Evolutionary conservation across 345 rosid genomes (phyloP).

Genomic region (Gossypium anomalum): DNA sequence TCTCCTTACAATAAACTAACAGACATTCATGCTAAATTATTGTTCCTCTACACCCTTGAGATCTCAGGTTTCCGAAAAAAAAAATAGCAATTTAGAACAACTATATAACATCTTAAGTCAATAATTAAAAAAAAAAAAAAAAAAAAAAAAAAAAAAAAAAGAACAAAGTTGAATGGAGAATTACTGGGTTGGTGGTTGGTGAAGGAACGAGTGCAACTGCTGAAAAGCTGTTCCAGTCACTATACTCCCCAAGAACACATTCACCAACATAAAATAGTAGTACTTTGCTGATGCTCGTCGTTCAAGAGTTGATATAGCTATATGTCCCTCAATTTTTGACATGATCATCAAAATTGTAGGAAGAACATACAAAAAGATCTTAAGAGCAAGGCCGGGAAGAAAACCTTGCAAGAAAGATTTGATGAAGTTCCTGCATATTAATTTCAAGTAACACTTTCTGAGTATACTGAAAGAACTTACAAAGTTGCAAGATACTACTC

Average conservation of each 20-base stretch:
- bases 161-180: slow-evolving; percentile 10
- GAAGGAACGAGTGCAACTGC: slow-evolving; percentile 85
- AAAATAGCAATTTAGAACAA: background rate
- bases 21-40: background rate
- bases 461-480: background rate
- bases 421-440: slow-evolving; percentile 64
- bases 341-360: slow-evolving; percentile 72
- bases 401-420: slow-evolving; percentile 98
- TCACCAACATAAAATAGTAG: slow-evolving; percentile 93
- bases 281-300: slow-evolving; percentile 83
- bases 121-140: background rate
- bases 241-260: slow-evolving; percentile 95
- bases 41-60: background rate
- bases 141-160: background rate
- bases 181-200: slow-evolving; percentile 90
- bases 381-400: slow-evolving; percentile 92
- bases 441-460: background rate
- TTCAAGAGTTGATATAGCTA: slow-evolving; percentile 71
- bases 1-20: background rate
- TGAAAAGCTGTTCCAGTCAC: slow-evolving; percentile 85
- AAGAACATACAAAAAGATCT: slow-evolving; percentile 72
- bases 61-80: background rate
- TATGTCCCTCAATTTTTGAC: slow-evolving; percentile 95
- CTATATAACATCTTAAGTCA: background rate
- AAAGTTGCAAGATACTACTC: background rate